phyloP scores from a whole-genome alignment of 1,284 basidiomycete species.

The Vanrija pseudolonga region DNA sequence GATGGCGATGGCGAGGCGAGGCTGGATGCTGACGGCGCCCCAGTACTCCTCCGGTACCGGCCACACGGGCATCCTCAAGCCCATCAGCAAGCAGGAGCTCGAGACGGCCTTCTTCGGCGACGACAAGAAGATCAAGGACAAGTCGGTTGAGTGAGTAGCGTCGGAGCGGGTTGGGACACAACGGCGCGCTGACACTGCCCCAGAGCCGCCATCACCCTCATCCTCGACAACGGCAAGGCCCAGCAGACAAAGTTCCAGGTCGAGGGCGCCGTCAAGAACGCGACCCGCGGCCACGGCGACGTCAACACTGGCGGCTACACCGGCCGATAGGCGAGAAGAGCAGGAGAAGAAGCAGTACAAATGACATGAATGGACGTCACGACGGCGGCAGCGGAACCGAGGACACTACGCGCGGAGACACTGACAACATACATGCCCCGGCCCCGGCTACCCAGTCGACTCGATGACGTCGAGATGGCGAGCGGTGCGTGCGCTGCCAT shows the following conservation, averaged over 20 bases:
- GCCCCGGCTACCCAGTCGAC: no score
- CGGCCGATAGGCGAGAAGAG: background rate
- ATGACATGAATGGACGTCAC: no score
- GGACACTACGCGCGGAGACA: no score
- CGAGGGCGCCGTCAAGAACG: conserved; percentile 34
- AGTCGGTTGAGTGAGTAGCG: conserved; percentile 43
- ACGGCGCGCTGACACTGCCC: background rate
- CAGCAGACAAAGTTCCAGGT: conserved; percentile 30
- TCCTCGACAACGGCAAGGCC: conserved; percentile 38
- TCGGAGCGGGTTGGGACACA: background rate
- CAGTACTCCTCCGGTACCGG: conserved; percentile 43
- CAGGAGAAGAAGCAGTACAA: no score
- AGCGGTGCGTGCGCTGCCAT: no score
- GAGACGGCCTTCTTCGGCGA: conserved; percentile 43
- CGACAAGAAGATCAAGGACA: conserved; percentile 45
- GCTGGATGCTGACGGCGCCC: background rate
- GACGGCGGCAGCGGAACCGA: no score
- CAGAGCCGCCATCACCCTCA: conserved; percentile 44
- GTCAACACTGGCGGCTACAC: conserved; percentile 11
- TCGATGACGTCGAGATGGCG: no score
- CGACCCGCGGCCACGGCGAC: conserved; percentile 35
- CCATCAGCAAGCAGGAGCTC: conserved; percentile 42
- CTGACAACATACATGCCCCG: no score
- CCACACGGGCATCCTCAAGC: conserved; percentile 39
- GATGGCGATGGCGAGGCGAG: no score